phyloP scores from a whole-genome alignment of 768 basidiomycete genomes.

The Boletus rubropictus region DNA sequence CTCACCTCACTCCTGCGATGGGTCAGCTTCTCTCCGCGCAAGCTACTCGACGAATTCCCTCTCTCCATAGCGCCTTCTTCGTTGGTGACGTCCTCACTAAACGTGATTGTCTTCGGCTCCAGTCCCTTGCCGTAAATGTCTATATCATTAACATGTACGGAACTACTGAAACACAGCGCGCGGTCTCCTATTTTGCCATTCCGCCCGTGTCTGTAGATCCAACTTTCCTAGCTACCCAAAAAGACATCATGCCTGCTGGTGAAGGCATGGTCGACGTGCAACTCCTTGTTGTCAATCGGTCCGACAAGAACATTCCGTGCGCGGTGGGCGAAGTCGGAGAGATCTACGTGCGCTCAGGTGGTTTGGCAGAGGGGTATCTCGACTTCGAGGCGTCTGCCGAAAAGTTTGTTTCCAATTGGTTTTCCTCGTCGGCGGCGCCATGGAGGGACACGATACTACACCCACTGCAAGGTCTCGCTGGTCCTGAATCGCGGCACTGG shows the following conservation, averaged over 20 bases:
- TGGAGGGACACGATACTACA: conserved; percentile 70
- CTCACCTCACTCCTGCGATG: conserved; percentile 98
- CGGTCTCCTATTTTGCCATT: conserved; percentile 94
- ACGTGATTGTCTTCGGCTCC: conserved; percentile 91
- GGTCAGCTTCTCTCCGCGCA: conserved; percentile 94
- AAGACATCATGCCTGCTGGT: conserved; percentile 97
- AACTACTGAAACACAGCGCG: conserved; percentile 97
- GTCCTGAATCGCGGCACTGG: conserved; percentile 79
- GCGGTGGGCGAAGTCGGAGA: conserved; percentile 97
- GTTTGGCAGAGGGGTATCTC: conserved; percentile 91
- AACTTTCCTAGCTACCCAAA: conserved; percentile 88
- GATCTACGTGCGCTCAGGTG: conserved; percentile 96
- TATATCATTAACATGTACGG: conserved; percentile 99
- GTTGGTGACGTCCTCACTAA: conserved; percentile 99
- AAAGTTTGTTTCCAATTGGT: conserved; percentile 97
- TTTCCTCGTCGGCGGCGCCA: conserved; percentile 42
- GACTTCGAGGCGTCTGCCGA: conserved; percentile 76
- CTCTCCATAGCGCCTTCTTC: conserved; percentile 89
- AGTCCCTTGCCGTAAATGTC: conserved; percentile 87
- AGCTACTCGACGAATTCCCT: conserved; percentile 75
- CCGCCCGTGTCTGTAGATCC: conserved; percentile 78
- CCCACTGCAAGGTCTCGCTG: conserved; percentile 49
- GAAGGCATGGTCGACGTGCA: conserved; percentile 98
- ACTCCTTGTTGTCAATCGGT: conserved; percentile 90
- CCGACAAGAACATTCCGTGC: conserved; percentile 78